Evolutionary conservation across 352 stramenopile species (phyloP).

Genomic region (Hyphochytrium catenoides): DNA sequence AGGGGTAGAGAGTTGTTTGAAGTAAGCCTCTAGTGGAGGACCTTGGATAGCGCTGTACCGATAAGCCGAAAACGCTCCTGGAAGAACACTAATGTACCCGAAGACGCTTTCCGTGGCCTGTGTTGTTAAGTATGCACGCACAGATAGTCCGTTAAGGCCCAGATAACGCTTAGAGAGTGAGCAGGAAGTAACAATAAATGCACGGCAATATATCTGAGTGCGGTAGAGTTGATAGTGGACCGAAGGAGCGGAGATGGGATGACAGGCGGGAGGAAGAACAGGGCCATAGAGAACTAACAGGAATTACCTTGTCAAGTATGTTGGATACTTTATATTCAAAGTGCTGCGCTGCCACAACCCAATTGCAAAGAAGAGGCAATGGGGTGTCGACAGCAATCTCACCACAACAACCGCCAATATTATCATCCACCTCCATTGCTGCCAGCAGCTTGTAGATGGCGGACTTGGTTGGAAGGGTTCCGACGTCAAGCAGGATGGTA

Average conservation of each 20-base stretch:
- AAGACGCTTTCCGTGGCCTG: slow-evolving; percentile 11
- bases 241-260: too few species aligned
- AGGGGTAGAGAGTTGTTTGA: slow-evolving; percentile 8
- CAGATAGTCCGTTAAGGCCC: too few species aligned
- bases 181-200: slow-evolving; percentile 10
- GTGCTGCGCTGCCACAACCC: slow-evolving; percentile 9
- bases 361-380: slow-evolving; percentile 1
- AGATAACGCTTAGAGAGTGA: too few species aligned
- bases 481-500: slow-evolving; percentile 11
- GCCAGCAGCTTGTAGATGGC: slow-evolving; percentile 1
- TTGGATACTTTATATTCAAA: slow-evolving; percentile 13
- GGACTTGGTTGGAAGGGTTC: slow-evolving; percentile 4
- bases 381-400: slow-evolving; percentile 7
- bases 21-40: slow-evolving; percentile 11
- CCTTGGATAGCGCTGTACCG: slow-evolving; percentile 8
- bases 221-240: too few species aligned
- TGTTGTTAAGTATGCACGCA: slow-evolving; percentile 12
- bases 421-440: slow-evolving; percentile 6
- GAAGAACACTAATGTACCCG: slow-evolving; percentile 12
- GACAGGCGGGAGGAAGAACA: too few species aligned
- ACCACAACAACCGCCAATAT: slow-evolving; percentile 11
- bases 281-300: too few species aligned
- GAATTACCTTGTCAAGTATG: slow-evolving; percentile 13
- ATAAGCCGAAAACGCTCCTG: slow-evolving; percentile 12
- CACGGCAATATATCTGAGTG: too few species aligned